These are phyloP conservation scores for Umbilicaria muhlenbergii DNA, from an alignment of 495 filamentous ascomycete species.

Conservation along the genomic window DNA sequence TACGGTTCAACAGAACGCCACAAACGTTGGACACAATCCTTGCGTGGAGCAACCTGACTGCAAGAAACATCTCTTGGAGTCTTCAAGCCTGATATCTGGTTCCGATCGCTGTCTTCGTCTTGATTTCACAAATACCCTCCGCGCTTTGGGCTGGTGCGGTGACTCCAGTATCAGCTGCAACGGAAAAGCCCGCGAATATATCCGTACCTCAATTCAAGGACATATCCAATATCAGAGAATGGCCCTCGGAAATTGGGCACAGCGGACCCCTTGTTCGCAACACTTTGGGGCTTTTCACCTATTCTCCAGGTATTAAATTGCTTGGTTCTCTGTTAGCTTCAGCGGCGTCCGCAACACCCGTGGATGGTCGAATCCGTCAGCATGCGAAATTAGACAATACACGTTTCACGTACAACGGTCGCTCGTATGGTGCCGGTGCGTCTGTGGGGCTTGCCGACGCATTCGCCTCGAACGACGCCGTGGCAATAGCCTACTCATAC, in stretches of 20 bases:
- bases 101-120: too few species aligned
- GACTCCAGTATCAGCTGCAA: slow-evolving; percentile 13
- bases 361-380: slow-evolving; percentile 1
- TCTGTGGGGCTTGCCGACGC: slow-evolving; percentile 18
- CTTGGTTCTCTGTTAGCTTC: slow-evolving; percentile 14
- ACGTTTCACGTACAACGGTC: slow-evolving; percentile 17
- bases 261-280: slow-evolving; percentile 10
- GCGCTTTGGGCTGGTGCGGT: slow-evolving; percentile 23
- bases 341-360: slow-evolving; percentile 14
- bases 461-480: slow-evolving; percentile 4
- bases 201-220: slow-evolving; percentile 17
- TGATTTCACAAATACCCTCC: slow-evolving; percentile 12
- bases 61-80: slow-evolving; percentile 6
- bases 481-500: slow-evolving; percentile 14
- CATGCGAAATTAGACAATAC: slow-evolving; percentile 23
- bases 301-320: slow-evolving; percentile 13
- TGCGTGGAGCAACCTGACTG: too few species aligned
- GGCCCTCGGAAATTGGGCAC: slow-evolving; percentile 9
- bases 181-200: neutral
- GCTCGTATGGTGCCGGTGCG: slow-evolving; percentile 21
- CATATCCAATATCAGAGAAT: slow-evolving; percentile 9
- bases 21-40: too few species aligned
- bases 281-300: slow-evolving; percentile 17
- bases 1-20: too few species aligned
- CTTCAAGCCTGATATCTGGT: slow-evolving; percentile 13